Conservation (phyloP, 768 basidiomycete species). For the Fomitopsis serialis region DNA sequence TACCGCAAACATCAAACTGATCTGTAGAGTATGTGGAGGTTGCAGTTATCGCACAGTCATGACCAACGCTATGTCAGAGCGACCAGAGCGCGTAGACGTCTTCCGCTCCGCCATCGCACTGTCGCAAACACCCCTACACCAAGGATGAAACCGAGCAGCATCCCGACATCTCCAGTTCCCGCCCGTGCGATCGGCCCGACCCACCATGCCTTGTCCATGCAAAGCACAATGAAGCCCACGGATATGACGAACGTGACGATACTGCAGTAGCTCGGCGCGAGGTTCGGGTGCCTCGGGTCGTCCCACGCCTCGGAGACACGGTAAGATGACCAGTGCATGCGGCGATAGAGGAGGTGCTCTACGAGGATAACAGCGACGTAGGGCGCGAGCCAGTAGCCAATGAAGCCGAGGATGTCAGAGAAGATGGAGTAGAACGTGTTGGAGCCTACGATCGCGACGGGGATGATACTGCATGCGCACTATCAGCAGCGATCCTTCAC, state of each 20-base stretch:
- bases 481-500: background rate
- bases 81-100: too few relatives aligned
- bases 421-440: slow-evolving; percentile 39
- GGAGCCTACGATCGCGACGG: slow-evolving; percentile 41
- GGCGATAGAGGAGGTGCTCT: slow-evolving; percentile 42
- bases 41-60: too few relatives aligned
- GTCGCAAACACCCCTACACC: slow-evolving; percentile 13
- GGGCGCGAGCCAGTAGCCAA: slow-evolving; percentile 40
- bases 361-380: slow-evolving; percentile 34
- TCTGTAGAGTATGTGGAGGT: too few relatives aligned
- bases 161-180: slow-evolving; percentile 44
- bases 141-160: slow-evolving; percentile 23
- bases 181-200: slow-evolving; percentile 42
- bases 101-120: background rate
- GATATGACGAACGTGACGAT: slow-evolving; percentile 32
- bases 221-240: slow-evolving; percentile 34
- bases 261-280: slow-evolving; percentile 38
- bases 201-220: slow-evolving; percentile 49
- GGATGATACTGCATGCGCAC: slow-evolving; percentile 32
- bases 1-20: too few relatives aligned
- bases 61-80: too few relatives aligned
- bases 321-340: slow-evolving; percentile 30
- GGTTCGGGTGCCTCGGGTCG: slow-evolving; percentile 23
- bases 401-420: slow-evolving; percentile 36
- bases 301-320: slow-evolving; percentile 32